Percentiles rank a stretch among this genome's conserved stretches.
phyloP scores from a whole-genome alignment of 2,329 filamentous ascomycete species.

The Hypomyces rosellus region DNA sequence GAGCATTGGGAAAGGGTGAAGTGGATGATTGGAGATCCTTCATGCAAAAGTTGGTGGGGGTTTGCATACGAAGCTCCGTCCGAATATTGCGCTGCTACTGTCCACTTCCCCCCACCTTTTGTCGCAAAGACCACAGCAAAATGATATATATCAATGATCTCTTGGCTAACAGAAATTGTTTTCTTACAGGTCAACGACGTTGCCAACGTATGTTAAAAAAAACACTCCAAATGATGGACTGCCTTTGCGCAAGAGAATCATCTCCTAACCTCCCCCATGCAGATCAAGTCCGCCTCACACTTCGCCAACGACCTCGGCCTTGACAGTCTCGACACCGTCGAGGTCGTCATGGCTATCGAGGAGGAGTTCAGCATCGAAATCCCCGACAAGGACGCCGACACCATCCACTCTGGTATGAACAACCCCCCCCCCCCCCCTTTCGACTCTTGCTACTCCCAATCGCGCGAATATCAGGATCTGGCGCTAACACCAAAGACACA shows the following conservation, averaged over 20 bases:
- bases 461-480: too few species aligned
- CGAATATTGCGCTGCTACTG: too few species aligned
- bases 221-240: too few species aligned
- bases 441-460: too few species aligned
- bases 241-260: background rate
- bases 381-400: constrained; percentile 92
- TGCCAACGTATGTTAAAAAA: constrained; percentile 47
- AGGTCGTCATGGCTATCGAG: constrained; percentile 99
- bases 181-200: constrained; percentile 58
- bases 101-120: too few species aligned
- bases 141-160: too few species aligned
- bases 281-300: constrained; percentile 82
- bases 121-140: too few species aligned
- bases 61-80: too few species aligned
- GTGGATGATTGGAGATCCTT: too few species aligned
- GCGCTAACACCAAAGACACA: constrained; percentile 28
- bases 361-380: constrained; percentile 93
- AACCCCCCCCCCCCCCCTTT: constrained; percentile 11
- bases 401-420: constrained; percentile 81
- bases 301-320: constrained; percentile 96
- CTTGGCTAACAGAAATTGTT: too few species aligned
- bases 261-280: constrained; percentile 8
- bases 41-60: too few species aligned
- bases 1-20: too few species aligned
- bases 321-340: constrained; percentile 95